Evolutionary conservation across 352 stramenopile genomes (phyloP).

Genomic region (Phytophthora sp.): DNA sequence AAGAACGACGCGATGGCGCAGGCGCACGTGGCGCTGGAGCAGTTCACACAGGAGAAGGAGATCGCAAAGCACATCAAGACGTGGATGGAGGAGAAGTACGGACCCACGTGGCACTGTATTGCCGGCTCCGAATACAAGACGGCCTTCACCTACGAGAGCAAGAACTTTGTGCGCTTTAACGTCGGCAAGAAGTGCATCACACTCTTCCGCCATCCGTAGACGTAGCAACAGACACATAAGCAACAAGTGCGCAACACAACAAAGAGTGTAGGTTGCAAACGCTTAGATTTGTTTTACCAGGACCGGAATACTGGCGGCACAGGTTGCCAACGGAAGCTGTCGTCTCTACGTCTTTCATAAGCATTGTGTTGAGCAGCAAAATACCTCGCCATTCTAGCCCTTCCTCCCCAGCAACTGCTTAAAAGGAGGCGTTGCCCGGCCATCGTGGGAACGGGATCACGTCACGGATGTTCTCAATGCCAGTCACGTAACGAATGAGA

Average conservation of each 20-base stretch:
- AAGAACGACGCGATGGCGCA: conserved; percentile 81
- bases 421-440: conserved; percentile 94
- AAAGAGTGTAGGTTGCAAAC: conserved; percentile 17
- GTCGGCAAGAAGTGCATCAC: conserved; percentile 88
- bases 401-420: conserved; percentile 36
- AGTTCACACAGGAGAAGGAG: conserved; percentile 81
- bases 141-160: conserved; percentile 31
- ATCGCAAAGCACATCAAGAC: conserved; percentile 83
- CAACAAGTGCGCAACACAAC: background rate
- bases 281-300: conserved; percentile 29
- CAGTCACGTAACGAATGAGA: conserved; percentile 97
- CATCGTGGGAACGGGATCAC: conserved; percentile 98
- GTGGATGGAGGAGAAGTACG: conserved; percentile 75
- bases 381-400: background rate
- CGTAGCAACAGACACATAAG: conserved; percentile 10
- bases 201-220: conserved; percentile 74
- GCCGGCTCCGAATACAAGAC: conserved; percentile 31
- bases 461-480: conserved; percentile 99
- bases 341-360: too few relatives aligned
- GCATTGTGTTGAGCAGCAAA: background rate
- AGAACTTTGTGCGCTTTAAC: conserved; percentile 88
- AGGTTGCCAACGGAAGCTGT: conserved; percentile 1
- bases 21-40: conserved; percentile 69
- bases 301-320: background rate
- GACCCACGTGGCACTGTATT: conserved; percentile 30